A percentile compares a stretch with the other conserved stretches of the same genome.
Evolutionary conservation across 192 early-diverging fungal genomes (phyloP).

Genomic region (Coemansia sp.): DNA sequence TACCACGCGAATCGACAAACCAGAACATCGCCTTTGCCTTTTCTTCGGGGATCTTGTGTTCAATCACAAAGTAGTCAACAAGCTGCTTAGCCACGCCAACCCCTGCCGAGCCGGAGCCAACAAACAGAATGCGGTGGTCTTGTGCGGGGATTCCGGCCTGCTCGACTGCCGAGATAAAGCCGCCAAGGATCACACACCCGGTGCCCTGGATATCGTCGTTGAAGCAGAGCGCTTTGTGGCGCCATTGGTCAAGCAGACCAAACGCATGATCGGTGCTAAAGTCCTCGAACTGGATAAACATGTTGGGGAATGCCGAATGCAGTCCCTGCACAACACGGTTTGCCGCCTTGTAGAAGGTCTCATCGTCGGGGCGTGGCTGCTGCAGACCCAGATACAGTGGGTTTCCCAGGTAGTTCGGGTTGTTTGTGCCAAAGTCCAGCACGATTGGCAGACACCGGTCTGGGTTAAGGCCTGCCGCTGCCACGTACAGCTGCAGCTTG

Average conservation of each 20-base stretch:
- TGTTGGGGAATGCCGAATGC: constrained; percentile 67
- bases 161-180: constrained; percentile 82
- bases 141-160: constrained; percentile 62
- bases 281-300: constrained; percentile 97
- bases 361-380: constrained; percentile 63
- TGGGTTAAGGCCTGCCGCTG: constrained; percentile 82
- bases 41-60: constrained; percentile 68
- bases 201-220: constrained; percentile 74
- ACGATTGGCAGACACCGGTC: constrained; percentile 83
- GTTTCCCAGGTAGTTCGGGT: constrained; percentile 73
- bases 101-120: constrained; percentile 89
- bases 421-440: constrained; percentile 91
- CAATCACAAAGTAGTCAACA: constrained; percentile 71
- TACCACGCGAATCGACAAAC: constrained; percentile 86
- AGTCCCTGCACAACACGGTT: constrained; percentile 77
- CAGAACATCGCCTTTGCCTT: constrained; percentile 59
- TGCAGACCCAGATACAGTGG: constrained; percentile 87
- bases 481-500: constrained; percentile 91
- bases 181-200: constrained; percentile 90
- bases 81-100: constrained; percentile 90
- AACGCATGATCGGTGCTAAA: constrained; percentile 94
- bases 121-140: constrained; percentile 85
- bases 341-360: constrained; percentile 70
- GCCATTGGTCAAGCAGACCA: constrained; percentile 76
- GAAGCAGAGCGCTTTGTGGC: constrained; percentile 76